Conservation (phyloP, 192 early-diverging fungal genomes). For the Podila epigama region DNA sequence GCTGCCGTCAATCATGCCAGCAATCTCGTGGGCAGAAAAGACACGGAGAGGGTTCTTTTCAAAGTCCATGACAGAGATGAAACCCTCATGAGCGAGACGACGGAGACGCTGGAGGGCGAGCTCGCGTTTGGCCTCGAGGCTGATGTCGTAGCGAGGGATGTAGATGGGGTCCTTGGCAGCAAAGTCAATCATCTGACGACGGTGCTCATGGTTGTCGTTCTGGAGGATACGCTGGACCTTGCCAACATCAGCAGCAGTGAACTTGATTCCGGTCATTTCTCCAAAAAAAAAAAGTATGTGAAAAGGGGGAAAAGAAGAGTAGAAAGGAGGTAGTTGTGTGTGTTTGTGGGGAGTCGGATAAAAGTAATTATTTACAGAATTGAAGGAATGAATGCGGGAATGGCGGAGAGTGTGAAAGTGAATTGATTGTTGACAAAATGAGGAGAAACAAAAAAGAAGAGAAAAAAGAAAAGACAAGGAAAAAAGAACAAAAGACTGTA, state of each 20-base stretch:
- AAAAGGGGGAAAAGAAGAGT: neutral
- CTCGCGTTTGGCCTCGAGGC: constrained; percentile 67
- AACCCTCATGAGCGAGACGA: constrained; percentile 57
- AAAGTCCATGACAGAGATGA: constrained; percentile 74
- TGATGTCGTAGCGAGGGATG: constrained; percentile 70
- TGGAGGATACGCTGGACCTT: constrained; percentile 47
- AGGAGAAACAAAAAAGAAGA: neutral
- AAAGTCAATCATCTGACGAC: constrained; percentile 57
- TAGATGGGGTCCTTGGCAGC: constrained; percentile 60
- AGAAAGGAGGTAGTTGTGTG: neutral
- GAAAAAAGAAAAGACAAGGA: neutral
- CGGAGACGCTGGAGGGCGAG: constrained; percentile 65
- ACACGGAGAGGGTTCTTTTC: constrained; percentile 73
- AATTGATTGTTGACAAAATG: too few species aligned
- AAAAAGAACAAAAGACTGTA: neutral
- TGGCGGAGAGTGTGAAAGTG: neutral
- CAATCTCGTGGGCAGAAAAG: constrained; percentile 75
- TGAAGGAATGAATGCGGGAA: neutral
- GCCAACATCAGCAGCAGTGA: constrained; percentile 40
- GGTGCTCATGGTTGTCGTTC: constrained; percentile 65
- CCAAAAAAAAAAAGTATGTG: too few species aligned
- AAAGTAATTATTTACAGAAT: constrained; percentile 1
- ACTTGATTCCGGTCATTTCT: constrained; percentile 7
- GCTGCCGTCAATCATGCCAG: constrained; percentile 75
- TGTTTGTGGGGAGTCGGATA: too few species aligned